Conservation (phyloP, 768 basidiomycete species). For the Suillus plorans region DNA sequence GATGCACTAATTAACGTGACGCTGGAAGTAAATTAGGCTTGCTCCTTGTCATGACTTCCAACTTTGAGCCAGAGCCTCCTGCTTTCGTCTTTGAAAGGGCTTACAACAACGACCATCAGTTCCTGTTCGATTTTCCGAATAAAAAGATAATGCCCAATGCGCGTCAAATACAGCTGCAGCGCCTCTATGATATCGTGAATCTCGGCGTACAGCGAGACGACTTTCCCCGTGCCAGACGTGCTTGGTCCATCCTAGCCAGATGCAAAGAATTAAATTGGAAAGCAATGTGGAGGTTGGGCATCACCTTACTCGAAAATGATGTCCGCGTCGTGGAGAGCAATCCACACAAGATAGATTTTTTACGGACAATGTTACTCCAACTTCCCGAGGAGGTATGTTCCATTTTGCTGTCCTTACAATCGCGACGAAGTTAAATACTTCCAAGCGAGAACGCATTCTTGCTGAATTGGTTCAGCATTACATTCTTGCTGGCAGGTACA, state of each 20-base stretch:
- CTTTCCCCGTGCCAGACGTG: constrained; percentile 57
- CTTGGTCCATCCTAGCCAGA: constrained; percentile 72
- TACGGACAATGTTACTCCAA: constrained; percentile 72
- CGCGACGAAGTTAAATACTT: neutral
- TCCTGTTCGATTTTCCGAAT: constrained; percentile 63
- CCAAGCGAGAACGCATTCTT: constrained; percentile 71
- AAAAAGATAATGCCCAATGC: constrained; percentile 49
- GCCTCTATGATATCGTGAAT: constrained; percentile 73
- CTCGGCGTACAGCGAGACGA: constrained; percentile 69
- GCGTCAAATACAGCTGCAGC: constrained; percentile 70
- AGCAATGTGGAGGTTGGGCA: constrained; percentile 66
- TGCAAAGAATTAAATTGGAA: constrained; percentile 82
- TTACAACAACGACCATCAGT: constrained; percentile 36
- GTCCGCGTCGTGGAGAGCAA: constrained; percentile 26
- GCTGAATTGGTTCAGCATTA: constrained; percentile 73
- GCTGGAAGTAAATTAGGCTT: neutral
- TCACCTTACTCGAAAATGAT: constrained; percentile 49
- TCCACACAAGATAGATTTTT: constrained; percentile 51
- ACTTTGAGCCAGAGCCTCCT: neutral
- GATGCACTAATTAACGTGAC: neutral
- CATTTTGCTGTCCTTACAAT: constrained; percentile 4
- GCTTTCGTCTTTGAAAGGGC: neutral
- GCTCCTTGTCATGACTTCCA: neutral
- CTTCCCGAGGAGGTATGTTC: constrained; percentile 59
- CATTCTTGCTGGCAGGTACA: constrained; percentile 54